Base-by-base conservation (phyloP, 805 yeast species). In the Starmerella asiatica region DNA sequence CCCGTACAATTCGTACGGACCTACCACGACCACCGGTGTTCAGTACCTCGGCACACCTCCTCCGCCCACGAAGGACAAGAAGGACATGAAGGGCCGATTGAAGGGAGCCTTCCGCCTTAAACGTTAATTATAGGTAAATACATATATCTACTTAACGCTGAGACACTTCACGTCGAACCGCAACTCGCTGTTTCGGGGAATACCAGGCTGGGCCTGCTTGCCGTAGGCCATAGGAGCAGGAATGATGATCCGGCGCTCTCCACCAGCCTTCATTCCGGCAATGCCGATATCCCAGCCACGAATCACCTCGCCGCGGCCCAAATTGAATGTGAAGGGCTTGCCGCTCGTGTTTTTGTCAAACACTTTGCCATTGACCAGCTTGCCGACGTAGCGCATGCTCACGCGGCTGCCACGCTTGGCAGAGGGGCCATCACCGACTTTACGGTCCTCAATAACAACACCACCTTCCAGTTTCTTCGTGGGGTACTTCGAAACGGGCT, bases 231-330 rank as follows among this genome's bases (percentile, higher is more conserved):
- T 81, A 56, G 86, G 75, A 39, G 98, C 79, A 54, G 99, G 98
- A 52, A 91, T 84, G 46, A 84, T 73, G 52, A 91, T 84, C 69
- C 97, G 78, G 73, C 98, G 86, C 73, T 91, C 98, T 59, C 97
- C 97, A 57, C 95, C 95, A 59, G 83, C 93, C 42, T 93, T 76
- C 96, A 91, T 86, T 61, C 97, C 97, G 44, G 88, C 85, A 55
- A 91, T 91, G 71, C 99, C 99, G 57, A 88, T 73, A 61, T 91
- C 99, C 83, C 94, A 91, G 50, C 97, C 98, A 64, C 83, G 83
- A 70, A 91, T 91, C 53, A 93, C 96, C 67, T 91, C 98, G 59
- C 97, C 98, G 62, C 79, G 81, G 56, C 98, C 98, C 54, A 91
- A 73, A 48, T 73, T 75, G 66, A 91, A 91, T 49, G 66, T 64